Conservation (phyloP, 2,329 filamentous ascomycete species). For the Colletotrichum truncatum region DNA sequence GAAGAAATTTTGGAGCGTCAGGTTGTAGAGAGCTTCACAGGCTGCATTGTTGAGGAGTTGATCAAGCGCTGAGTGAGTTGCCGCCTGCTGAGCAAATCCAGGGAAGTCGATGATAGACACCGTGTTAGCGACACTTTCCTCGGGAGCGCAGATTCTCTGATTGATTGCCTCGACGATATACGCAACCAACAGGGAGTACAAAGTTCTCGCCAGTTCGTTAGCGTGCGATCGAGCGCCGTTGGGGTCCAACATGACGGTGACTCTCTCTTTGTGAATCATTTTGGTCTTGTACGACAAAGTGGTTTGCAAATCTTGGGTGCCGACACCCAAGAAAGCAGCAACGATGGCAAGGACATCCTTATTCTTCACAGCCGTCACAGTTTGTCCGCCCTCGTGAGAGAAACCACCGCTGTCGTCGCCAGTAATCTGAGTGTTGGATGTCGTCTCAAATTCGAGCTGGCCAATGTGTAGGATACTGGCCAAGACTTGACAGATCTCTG, state of each 20-base stretch:
- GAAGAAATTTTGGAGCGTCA: slow-evolving; percentile 95
- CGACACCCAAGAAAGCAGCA: slow-evolving; percentile 93
- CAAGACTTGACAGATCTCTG: slow-evolving; percentile 94
- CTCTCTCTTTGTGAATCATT: slow-evolving; percentile 93
- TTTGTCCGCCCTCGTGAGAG: slow-evolving; percentile 92
- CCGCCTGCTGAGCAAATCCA: slow-evolving; percentile 85
- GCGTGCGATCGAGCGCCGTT: slow-evolving; percentile 90
- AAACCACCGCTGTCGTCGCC: slow-evolving; percentile 96
- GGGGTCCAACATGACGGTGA: slow-evolving; percentile 98
- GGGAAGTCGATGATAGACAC: slow-evolving; percentile 97
- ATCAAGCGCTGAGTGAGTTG: slow-evolving; percentile 87
- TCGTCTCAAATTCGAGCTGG: slow-evolving; percentile 91
- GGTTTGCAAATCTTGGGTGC: slow-evolving; percentile 81
- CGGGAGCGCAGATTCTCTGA: slow-evolving; percentile 84
- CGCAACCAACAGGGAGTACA: slow-evolving; percentile 93
- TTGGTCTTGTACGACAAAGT: slow-evolving; percentile 96
- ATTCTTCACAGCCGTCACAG: slow-evolving; percentile 88
- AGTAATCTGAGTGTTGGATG: slow-evolving; percentile 78
- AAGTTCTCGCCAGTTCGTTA: slow-evolving; percentile 89
- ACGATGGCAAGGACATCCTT: slow-evolving; percentile 88
- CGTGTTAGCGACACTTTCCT: slow-evolving; percentile 91
- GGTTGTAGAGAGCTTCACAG: slow-evolving; percentile 90
- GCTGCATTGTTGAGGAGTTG: slow-evolving; percentile 96
- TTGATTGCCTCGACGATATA: slow-evolving; percentile 96
- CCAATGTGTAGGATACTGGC: slow-evolving; percentile 97